phyloP scores from a whole-genome alignment of 495 filamentous ascomycete species.

The Aspergillus panamensis region DNA sequence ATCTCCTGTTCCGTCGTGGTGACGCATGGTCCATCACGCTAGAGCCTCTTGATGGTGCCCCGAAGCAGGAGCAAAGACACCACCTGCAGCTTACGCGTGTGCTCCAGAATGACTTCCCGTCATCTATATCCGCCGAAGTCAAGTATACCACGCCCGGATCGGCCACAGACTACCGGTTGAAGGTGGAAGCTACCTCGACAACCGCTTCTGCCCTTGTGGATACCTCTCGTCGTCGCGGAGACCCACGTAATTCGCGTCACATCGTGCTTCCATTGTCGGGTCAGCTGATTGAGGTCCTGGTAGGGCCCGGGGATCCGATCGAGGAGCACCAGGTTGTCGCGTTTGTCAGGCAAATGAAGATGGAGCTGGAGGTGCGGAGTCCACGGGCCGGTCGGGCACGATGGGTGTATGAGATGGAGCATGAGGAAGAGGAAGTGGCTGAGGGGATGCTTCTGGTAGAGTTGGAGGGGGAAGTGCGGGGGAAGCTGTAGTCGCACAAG shows the following conservation, averaged over 20 bases:
- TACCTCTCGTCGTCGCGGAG: conserved; percentile 48
- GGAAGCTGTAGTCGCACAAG: conserved; percentile 25
- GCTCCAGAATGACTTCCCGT: conserved; percentile 56
- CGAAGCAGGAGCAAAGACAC: conserved; percentile 24
- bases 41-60: conserved; percentile 26
- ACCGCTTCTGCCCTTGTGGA: conserved; percentile 46
- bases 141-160: conserved; percentile 47
- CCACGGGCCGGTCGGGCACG: conserved; percentile 44
- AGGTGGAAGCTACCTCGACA: conserved; percentile 46
- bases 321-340: conserved; percentile 54
- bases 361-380: conserved; percentile 59
- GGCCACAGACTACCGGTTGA: conserved; percentile 39
- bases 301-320: conserved; percentile 51
- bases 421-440: conserved; percentile 55
- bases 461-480: conserved; percentile 40
- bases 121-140: conserved; percentile 51
- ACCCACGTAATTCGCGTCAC: conserved; percentile 50
- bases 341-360: conserved; percentile 66
- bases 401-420: conserved; percentile 56
- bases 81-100: conserved; percentile 54
- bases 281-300: conserved; percentile 55
- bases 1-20: conserved; percentile 50
- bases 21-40: conserved; percentile 55
- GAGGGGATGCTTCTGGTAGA: conserved; percentile 55
- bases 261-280: conserved; percentile 57